Percentiles rank a stretch among this genome's conserved stretches.
Evolutionary conservation across 495 filamentous ascomycete genomes (phyloP).

Genomic region (Parathielavia hyrcaniae): DNA sequence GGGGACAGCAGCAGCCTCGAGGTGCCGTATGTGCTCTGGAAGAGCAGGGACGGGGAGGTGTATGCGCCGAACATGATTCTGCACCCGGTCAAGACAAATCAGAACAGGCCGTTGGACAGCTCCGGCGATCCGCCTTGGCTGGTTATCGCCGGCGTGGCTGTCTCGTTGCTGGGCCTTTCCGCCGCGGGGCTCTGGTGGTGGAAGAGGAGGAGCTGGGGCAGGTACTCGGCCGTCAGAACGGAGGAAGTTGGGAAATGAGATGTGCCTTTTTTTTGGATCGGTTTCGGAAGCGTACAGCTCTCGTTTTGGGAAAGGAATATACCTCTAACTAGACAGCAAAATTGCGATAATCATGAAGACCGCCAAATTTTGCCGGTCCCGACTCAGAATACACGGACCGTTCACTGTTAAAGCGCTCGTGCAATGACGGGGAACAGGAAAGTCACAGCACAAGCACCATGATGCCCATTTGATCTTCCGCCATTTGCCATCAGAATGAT

Average conservation of each 20-base stretch:
- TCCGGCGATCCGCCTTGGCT: background rate
- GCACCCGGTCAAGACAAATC: conserved; percentile 10
- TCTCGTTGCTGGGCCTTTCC: background rate
- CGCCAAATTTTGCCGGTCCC: too few relatives aligned
- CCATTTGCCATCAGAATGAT: too few relatives aligned
- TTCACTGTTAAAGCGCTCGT: too few relatives aligned
- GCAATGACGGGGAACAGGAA: too few relatives aligned
- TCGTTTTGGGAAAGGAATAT: background rate
- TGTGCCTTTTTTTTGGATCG: background rate
- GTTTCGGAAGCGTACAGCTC: background rate
- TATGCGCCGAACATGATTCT: conserved; percentile 11
- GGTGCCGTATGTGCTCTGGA: conserved; percentile 6
- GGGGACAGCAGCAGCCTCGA: background rate
- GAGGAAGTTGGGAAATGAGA: background rate
- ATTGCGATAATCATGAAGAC: background rate
- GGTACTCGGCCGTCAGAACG: background rate
- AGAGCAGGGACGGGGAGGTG: background rate
- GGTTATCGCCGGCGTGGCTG: background rate
- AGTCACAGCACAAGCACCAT: too few relatives aligned
- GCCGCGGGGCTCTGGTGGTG: conserved; percentile 1
- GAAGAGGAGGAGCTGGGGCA: background rate
- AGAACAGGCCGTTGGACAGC: background rate
- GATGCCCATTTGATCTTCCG: too few relatives aligned
- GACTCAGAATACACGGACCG: too few relatives aligned
- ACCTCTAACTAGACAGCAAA: background rate